phyloP scores from a whole-genome alignment of 192 early-diverging fungal genomes.

The Pilobolus umbonatus region DNA sequence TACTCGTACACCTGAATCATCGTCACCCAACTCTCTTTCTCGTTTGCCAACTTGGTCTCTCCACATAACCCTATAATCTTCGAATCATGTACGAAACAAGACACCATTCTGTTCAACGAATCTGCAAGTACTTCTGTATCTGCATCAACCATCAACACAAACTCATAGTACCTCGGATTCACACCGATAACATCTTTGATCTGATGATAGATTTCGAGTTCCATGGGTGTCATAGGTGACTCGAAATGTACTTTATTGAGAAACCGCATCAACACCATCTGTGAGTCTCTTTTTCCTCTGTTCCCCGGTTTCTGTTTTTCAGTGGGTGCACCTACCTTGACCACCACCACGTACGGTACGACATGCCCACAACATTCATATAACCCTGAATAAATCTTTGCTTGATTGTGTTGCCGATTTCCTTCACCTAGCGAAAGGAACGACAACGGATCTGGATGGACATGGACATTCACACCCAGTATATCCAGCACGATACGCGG shows the following conservation, averaged over 20 bases:
- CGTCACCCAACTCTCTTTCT: conserved; percentile 88
- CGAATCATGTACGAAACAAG: conserved; percentile 83
- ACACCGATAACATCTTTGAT: conserved; percentile 99
- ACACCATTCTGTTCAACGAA: conserved; percentile 87
- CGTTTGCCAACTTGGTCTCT: conserved; percentile 90
- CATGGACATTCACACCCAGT: conserved; percentile 79
- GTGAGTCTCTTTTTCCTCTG: conserved; percentile 97
- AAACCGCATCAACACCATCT: conserved; percentile 96
- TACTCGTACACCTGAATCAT: conserved; percentile 99
- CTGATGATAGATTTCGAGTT: conserved; percentile 97
- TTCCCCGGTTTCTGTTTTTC: conserved; percentile 91
- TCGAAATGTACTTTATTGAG: conserved; percentile 94
- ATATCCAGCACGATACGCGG: conserved; percentile 97
- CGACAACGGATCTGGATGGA: conserved; percentile 79
- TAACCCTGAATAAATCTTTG: conserved; percentile 94
- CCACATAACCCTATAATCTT: conserved; percentile 93
- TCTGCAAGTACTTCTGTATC: conserved; percentile 90
- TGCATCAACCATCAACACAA: conserved; percentile 95
- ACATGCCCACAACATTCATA: conserved; percentile 89
- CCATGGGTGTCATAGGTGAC: conserved; percentile 89
- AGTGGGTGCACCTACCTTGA: conserved; percentile 85
- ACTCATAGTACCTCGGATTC: conserved; percentile 92
- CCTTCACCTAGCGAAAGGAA: conserved; percentile 93
- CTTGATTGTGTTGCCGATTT: conserved; percentile 91
- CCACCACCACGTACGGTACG: conserved; percentile 96